Conservation (phyloP, 2,329 filamentous ascomycete species). For the Fusarium solani-melongenae region DNA sequence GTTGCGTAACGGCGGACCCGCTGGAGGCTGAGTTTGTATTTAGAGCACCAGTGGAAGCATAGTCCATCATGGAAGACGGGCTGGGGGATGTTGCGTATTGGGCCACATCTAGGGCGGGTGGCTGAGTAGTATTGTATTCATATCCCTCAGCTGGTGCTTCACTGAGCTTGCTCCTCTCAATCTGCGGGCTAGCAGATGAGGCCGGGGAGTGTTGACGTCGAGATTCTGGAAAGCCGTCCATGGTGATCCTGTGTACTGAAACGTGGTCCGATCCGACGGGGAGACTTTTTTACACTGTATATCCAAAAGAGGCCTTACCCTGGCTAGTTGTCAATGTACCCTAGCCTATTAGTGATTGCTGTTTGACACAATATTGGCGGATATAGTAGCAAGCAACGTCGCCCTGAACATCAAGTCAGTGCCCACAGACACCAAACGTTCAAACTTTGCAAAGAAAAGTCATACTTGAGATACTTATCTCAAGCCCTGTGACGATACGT, state of each 20-base stretch:
- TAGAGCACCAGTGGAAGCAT: conserved; percentile 11
- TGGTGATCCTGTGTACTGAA: neutral
- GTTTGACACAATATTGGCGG: neutral
- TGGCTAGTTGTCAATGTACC: neutral
- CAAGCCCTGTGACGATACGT: neutral
- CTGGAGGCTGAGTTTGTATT: conserved; percentile 13
- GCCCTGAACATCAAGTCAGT: neutral
- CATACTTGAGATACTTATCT: neutral
- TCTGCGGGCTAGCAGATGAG: neutral
- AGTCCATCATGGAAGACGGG: conserved; percentile 23
- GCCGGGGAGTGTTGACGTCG: neutral
- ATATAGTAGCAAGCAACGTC: neutral
- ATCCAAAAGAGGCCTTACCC: neutral
- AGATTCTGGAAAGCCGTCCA: conserved; percentile 7
- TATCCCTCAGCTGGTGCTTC: conserved; percentile 15
- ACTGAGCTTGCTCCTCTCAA: neutral
- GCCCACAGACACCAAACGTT: neutral
- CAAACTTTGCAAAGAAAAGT: neutral
- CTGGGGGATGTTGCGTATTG: conserved; percentile 27
- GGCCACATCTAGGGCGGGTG: conserved; percentile 7
- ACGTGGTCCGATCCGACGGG: neutral
- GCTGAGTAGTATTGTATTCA: conserved; percentile 10
- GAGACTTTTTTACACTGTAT: neutral
- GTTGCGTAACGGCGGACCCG: conserved; percentile 36
- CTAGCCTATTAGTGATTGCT: conserved; percentile 3